Percentiles rank a stretch among this genome's conserved stretches.
phyloP scores from a whole-genome alignment of 2,329 filamentous ascomycete genomes.

The Aspergillus chevalieri region DNA sequence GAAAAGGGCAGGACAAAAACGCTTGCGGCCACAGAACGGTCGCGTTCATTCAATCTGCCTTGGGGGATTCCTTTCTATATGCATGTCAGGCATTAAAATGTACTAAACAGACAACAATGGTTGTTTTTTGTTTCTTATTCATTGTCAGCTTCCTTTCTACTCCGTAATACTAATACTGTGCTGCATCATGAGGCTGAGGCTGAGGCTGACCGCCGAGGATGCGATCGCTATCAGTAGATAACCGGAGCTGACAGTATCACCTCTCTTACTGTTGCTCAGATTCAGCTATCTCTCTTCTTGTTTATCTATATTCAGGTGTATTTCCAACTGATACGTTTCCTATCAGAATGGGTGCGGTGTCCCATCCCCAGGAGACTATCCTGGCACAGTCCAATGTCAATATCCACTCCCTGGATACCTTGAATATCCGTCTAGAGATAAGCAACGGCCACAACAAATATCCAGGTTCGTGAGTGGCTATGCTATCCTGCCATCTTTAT shows the following conservation, averaged over 20 bases:
- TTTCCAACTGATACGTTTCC: not conserved
- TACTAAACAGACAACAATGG: too few relatives aligned
- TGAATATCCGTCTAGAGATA: conserved; percentile 25
- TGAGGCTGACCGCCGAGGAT: not conserved
- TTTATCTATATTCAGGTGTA: too few relatives aligned
- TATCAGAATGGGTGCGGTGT: not conserved
- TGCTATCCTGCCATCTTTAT: conserved; percentile 1
- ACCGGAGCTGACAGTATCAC: not conserved
- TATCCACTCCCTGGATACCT: conserved; percentile 21
- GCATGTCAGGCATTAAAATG: not conserved
- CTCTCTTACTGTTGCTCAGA: not conserved
- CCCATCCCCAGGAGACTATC: not conserved
- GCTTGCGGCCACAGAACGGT: conserved; percentile 15
- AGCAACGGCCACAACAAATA: conserved; percentile 34
- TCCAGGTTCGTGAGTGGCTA: conserved; percentile 26
- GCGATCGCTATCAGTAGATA: not conserved
- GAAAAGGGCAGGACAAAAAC: conserved; percentile 16
- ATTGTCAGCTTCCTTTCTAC: too few relatives aligned
- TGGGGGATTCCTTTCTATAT: not conserved
- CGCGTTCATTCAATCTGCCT: not conserved
- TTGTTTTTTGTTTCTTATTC: too few relatives aligned
- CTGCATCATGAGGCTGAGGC: not conserved
- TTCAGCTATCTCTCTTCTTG: not conserved
- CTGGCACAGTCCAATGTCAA: conserved; percentile 11
- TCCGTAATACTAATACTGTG: not conserved